phyloP scores from a whole-genome alignment of 176 grass and related monocot species.

The Thalia dealbata region DNA sequence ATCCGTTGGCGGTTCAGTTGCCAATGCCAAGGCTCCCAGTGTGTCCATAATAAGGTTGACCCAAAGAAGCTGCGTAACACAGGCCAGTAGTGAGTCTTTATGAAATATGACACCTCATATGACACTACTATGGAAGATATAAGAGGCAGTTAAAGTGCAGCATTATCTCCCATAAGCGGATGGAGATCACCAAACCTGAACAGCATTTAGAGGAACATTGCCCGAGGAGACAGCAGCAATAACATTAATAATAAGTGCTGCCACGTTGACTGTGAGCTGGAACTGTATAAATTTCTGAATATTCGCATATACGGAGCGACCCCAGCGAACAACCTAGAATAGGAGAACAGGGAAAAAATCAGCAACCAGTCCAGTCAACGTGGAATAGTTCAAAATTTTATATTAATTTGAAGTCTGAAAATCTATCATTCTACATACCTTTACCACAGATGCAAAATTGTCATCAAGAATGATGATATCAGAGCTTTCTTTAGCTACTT shows the following conservation, averaged over 20 bases:
- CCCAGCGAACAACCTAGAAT: conserved; percentile 88
- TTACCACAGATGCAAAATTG: conserved; percentile 90
- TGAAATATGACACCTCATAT: background rate
- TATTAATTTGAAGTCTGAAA: background rate
- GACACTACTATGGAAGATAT: background rate
- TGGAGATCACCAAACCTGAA: conserved; percentile 50
- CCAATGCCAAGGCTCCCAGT: conserved; percentile 89
- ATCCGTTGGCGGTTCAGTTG: conserved; percentile 73
- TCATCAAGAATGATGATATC: conserved; percentile 99
- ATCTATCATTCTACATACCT: conserved; percentile 33
- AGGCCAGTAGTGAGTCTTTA: background rate
- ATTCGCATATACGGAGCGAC: conserved; percentile 85
- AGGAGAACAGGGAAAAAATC: background rate
- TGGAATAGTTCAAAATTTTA: background rate
- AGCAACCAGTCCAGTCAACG: background rate
- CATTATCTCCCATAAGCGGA: background rate
- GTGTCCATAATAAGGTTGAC: conserved; percentile 98
- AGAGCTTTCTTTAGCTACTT: conserved; percentile 98
- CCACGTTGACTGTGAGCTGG: conserved; percentile 87
- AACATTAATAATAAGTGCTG: conserved; percentile 86
- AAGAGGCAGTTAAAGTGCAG: background rate
- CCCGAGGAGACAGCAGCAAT: conserved; percentile 77
- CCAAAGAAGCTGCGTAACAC: conserved; percentile 61
- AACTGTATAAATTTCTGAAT: conserved; percentile 99
- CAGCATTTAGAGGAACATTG: conserved; percentile 82